Conservation (phyloP, 768 basidiomycete genomes). For the Collybiopsis confluens region DNA sequence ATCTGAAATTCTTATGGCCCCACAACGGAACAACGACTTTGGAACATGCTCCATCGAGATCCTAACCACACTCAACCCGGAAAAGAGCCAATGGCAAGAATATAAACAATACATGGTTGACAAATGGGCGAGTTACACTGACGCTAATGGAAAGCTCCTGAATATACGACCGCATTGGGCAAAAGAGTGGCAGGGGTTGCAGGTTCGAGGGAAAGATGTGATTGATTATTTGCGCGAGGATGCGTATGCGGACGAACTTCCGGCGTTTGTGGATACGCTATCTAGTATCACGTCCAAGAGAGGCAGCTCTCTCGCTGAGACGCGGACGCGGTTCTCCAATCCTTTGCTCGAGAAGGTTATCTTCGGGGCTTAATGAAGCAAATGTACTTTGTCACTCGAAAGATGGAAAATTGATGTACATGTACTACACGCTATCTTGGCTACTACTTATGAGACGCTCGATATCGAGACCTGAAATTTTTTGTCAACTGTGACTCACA, state of each 20-base stretch:
- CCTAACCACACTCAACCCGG: slow-evolving; percentile 18
- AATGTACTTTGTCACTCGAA: too few relatives aligned
- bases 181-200: slow-evolving; percentile 22
- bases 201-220: slow-evolving; percentile 16
- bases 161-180: slow-evolving; percentile 24
- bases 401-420: too few relatives aligned
- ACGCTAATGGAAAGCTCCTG: slow-evolving; percentile 12
- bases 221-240: slow-evolving; percentile 19
- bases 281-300: slow-evolving; percentile 13
- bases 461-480: too few relatives aligned
- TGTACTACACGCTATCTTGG: too few relatives aligned
- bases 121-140: slow-evolving; percentile 19
- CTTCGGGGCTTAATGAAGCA: slow-evolving; percentile 8
- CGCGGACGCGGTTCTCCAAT: slow-evolving; percentile 18
- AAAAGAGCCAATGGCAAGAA: slow-evolving; percentile 13
- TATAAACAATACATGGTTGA: slow-evolving; percentile 19
- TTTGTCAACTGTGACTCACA: too few relatives aligned
- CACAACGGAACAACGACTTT: slow-evolving; percentile 18
- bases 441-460: too few relatives aligned
- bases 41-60: slow-evolving; percentile 21
- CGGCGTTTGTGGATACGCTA: slow-evolving; percentile 16
- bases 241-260: slow-evolving; percentile 19
- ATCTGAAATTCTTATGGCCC: slow-evolving; percentile 19
- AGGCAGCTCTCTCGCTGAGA: slow-evolving; percentile 12
- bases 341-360: slow-evolving; percentile 17